Percentiles rank a stretch among this genome's conserved stretches.
Evolutionary conservation across 2,329 filamentous ascomycete species (phyloP).

Genomic region (Talaromyces rugulosus): DNA sequence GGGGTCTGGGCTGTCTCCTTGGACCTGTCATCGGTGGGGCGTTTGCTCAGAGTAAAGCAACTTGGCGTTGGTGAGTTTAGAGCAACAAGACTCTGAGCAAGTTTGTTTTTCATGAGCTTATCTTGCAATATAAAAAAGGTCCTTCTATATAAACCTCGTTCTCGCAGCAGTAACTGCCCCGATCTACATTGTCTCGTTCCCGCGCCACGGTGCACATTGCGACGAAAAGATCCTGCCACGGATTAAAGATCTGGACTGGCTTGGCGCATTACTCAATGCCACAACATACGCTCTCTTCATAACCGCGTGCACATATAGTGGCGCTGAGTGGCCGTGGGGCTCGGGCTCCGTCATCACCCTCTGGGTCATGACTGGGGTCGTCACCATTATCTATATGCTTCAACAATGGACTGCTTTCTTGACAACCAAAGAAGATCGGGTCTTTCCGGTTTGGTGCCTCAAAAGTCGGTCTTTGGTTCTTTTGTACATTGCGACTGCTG

Average conservation of each 20-base stretch:
- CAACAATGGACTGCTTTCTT: conserved; percentile 24
- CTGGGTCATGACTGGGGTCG: conserved; percentile 44
- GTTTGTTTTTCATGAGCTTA: no score
- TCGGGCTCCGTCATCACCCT: conserved; percentile 42
- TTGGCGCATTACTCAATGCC: conserved; percentile 42
- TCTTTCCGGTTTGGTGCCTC: not conserved
- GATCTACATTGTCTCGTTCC: conserved; percentile 42
- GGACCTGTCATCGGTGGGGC: conserved; percentile 38
- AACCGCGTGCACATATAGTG: conserved; percentile 50
- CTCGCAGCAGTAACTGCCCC: conserved; percentile 42
- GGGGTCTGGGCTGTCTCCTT: conserved; percentile 32
- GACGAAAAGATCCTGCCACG: conserved; percentile 17
- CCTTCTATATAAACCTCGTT: conserved; percentile 52
- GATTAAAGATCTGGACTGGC: conserved; percentile 35
- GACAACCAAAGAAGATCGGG: not conserved
- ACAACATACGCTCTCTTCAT: conserved; percentile 38
- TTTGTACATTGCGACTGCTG: not conserved
- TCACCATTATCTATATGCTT: conserved; percentile 42
- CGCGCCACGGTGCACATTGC: conserved; percentile 19
- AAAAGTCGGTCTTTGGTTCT: not conserved
- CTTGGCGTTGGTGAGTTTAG: conserved; percentile 21
- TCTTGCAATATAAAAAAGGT: not conserved
- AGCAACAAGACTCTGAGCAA: no score
- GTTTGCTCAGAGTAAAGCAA: conserved; percentile 25
- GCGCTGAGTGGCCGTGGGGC: conserved; percentile 46